Evolutionary conservation across 768 basidiomycete species (phyloP).

Genomic region (Hydnum rufescens): DNA sequence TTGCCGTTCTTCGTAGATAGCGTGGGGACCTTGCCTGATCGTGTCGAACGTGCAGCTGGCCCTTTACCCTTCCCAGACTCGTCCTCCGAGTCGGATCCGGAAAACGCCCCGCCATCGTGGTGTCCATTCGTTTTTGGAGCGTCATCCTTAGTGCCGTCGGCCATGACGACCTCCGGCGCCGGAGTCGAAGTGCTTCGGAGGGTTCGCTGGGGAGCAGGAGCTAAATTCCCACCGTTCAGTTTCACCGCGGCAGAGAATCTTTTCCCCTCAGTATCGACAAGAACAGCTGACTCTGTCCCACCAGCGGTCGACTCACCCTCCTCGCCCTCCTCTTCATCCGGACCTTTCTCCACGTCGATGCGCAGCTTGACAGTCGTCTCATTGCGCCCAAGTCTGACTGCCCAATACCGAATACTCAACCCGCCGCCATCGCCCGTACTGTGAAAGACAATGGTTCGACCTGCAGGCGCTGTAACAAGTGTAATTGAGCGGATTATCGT

Average conservation of each 20-base stretch:
- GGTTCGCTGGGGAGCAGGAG: too few relatives aligned
- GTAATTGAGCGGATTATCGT: constrained; percentile 22
- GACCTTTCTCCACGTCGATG: background rate
- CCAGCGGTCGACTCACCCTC: background rate
- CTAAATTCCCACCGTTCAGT: too few relatives aligned
- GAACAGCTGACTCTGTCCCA: background rate
- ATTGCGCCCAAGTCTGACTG: background rate
- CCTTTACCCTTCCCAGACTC: background rate
- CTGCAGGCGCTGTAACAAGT: constrained; percentile 38
- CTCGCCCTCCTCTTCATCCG: background rate
- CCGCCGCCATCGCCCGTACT: constrained; percentile 13
- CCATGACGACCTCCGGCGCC: background rate
- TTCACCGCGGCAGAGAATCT: background rate
- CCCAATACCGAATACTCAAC: constrained; percentile 8
- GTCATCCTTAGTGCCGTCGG: background rate
- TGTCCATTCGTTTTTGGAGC: background rate
- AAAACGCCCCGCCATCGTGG: background rate
- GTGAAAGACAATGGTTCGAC: constrained; percentile 38
- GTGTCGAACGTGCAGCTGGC: background rate
- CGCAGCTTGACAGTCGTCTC: background rate
- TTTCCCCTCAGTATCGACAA: background rate
- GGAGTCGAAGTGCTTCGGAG: background rate
- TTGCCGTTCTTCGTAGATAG: background rate
- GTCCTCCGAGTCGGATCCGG: constrained; percentile 1
- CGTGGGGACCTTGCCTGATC: background rate